Evolutionary conservation across 257 asterid species (phyloP), one percentile per base, ranked within the genome.

Genomic region (Lycium barbarum): DNA sequence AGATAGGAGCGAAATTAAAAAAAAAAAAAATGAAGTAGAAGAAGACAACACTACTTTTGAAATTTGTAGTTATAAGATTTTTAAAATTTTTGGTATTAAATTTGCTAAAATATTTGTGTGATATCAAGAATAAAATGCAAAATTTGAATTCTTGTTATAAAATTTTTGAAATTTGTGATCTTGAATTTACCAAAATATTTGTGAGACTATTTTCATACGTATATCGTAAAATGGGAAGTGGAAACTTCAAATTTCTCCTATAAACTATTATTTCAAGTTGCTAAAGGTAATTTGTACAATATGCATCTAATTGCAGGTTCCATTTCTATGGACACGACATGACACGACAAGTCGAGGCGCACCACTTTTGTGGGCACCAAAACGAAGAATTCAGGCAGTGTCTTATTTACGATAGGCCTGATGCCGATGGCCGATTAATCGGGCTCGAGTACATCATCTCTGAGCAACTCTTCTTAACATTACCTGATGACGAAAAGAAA

Each of bases 261-360:
- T 5, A 40, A 40, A 40, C 45, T 40, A 2, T 14, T 36, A 17
- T 20, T 17, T 18, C 1, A 67, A 68, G 43, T 80, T 53, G 62
- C 15, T 57, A 57, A 57, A 15, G 40, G 4, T 13, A 12, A 33
- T 80, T 15, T 80, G n/a, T 15, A 55, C 4, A 0, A 18, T 40
- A 49, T 2, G 74, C 33, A 40, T 54, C 7, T 53, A 12, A 0
- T 40, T 53, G 70, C 86, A 94, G 98, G 49, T 96, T 96, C 84
- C 99, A 96, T 88, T 94, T 93, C 92, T 96, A 96, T 20, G 98
- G 92, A 0, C 81, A 94, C 45, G 99, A 96, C 84, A 96, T 96
- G 99, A 93, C 95, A 0, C 84, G 97, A 43, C 99, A 96, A 72
- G 98, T 96, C 58, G 99, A 96, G 89, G 97, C 99, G 1, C 99